Evolutionary conservation across 2,329 filamentous ascomycete genomes (phyloP), one percentile per base, ranked within the genome.

Genomic region (Fusarium vanettenii): DNA sequence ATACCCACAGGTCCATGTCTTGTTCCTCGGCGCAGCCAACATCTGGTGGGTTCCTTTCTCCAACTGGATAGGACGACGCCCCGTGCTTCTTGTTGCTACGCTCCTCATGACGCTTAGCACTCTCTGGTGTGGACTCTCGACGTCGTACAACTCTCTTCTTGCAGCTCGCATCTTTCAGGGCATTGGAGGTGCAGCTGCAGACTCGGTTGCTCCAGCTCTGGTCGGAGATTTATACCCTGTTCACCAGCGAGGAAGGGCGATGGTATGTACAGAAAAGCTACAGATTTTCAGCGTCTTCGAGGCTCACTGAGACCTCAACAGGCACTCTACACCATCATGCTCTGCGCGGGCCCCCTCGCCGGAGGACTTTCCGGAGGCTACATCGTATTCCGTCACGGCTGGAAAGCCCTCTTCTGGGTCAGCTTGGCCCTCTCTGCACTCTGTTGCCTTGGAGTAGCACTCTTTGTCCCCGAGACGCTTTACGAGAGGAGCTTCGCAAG

Each of bases 181-280:
- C 0, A 66, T 81, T 0, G 82, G 82, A 0, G 82, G 79, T 4
- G 79, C 78, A 0, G 81, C 81, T 0, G 79, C 83, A 0, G 82
- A 84, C 11, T 82, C 83, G 0, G 78, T 84, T 6, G 76, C 77
- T 0, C 81, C 82, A 0, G 81, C 80, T 0, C 41, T 83, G 1
- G 71, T 84, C 5, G 83, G 82, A 2, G 83, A 84, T 13, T 70
- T 84, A 25, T 84, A 81, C 20, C 83, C 83, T 7, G 69, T 84
- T 0, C 79, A 83, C 20, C 77, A 84, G 20, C 79, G 83, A 1
- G 82, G 82, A 4, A 57, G 77, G 13, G 82, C 82, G 14, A 84
- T 84, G 76, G 76, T 74, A 29, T 2, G 13, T 8, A 2, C 1
- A 27, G 10, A 9, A 20, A 5, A 16, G 4, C 0, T 48, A 16